Evolutionary conservation across 495 filamentous ascomycete species (phyloP), one percentile per base, ranked within the genome.

Genomic region (Annulohypoxylon stygium): DNA sequence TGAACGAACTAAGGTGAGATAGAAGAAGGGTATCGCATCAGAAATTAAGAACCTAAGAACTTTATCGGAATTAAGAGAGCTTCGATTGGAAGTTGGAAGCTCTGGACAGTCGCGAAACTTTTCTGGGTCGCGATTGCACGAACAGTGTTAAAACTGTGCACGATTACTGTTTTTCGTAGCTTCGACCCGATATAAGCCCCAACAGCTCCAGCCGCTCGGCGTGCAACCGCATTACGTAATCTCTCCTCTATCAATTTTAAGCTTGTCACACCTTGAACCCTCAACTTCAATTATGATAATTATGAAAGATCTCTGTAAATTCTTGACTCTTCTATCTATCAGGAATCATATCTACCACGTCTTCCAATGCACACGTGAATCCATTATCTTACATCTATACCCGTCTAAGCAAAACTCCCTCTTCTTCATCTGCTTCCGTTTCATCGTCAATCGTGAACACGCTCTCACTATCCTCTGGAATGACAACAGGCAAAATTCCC

Each of bases 41-140:
- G 57, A 63, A 73, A 68, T 59, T 50, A 59, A 65, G 64, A 68
- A 69, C 5, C 65, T 67, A 59, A 65, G 64, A 68, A 69, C 5
- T 68, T 67, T 67, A 64, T 67, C 62, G 63, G 61, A 54, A 34
- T 62, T 61, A 23, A 57, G 18, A 25, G 62, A 65, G 48, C 39
- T 69, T 30, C 23, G 18, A 60, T 60, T 64, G 54, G 57, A 74
- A 59, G 66, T 75, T 74, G 54, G 72, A 75, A 77, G 75, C 69
- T 75, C 58, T 14, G 12, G 53, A 53, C 30, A 74, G 69, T 75
- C 75, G 72, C 75, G 75, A 79, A 79, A 74, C 76, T 79, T 78
- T 72, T 79, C 70, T 72, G 73, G 69, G 75, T 66, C 77, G 77
- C 77, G 75, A 71, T 47, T 61, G 63, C 20, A 43, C 0, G 26